Base-by-base conservation (phyloP, 2,329 filamentous ascomycete genomes). In the Ascochyta rabiei region DNA sequence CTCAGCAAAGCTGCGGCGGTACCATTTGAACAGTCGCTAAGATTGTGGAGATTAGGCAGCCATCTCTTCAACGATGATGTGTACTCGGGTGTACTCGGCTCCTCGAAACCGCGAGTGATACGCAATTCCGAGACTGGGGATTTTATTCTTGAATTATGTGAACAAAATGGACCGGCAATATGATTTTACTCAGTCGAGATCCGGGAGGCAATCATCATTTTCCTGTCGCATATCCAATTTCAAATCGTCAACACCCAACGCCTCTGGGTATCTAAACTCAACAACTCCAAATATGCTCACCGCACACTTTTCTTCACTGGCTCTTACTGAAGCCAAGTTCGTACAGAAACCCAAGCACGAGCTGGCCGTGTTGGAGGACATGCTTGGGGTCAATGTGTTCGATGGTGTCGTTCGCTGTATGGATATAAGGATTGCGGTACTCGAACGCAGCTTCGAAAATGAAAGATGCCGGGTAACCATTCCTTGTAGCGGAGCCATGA, bases 311-410 rank as follows among this genome's bases (percentile, higher is more conserved):
- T n/a, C n/a, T 48, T 37, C 16, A 50, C 19, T 56, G 12, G 30
- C 46, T 52, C 37, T 57, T 57, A 34, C 56, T 60, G 43, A 62
- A 62, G 0, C 57, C 60, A 13, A 96, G 82, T 79, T 96, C 91
- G 68, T 93, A 93, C 4, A 87, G 89, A 62, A 96, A 83, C 3
- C 88, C 89, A 19, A 96, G 79, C 1, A 90, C 93, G 81, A 96
- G 84, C 73, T 86, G 88, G 15, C 89, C 90, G 75, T 96, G 91
- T 78, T 96, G 87, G 30, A 93, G 81, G 90, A 96, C 96, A 74
- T 96, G 92, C 70, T 92, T 86, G 69, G 95, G 95, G 62, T 87
- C 88, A 41, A 91, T 77, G 61, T 86, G 86, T 68, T 90, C 84
- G 59, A 91, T 85, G 62, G 80, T 81, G 70, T 91, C 89, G 24